phyloP scores from a whole-genome alignment of 148 eudicot species.

The Dianthus caryophyllus region DNA sequence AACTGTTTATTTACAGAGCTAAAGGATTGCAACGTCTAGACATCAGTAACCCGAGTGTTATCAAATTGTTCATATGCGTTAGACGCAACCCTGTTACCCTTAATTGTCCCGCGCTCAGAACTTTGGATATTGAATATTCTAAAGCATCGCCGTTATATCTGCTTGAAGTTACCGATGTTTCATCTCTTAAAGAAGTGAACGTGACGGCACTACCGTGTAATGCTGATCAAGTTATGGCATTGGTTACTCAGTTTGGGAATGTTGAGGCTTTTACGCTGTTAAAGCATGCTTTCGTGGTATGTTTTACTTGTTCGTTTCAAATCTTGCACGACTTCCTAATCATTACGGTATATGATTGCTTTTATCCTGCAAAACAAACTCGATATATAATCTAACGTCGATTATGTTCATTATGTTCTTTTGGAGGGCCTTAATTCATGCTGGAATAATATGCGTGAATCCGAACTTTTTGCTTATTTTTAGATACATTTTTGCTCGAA shows the following conservation, averaged over 20 bases:
- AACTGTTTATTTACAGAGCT: neutral
- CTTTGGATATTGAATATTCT: neutral
- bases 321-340: neutral
- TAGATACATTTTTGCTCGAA: too few relatives aligned
- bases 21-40: neutral
- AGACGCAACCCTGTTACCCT: neutral
- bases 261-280: conserved; percentile 7
- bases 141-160: too few relatives aligned
- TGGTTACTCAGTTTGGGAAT: neutral
- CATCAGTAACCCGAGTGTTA: neutral
- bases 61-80: neutral
- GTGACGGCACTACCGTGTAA: neutral
- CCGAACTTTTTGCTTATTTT: too few relatives aligned
- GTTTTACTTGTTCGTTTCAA: neutral
- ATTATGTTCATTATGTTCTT: too few relatives aligned
- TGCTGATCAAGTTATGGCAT: neutral
- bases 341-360: too few relatives aligned
- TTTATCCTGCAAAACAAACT: too few relatives aligned
- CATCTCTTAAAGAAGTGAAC: conserved; percentile 10
- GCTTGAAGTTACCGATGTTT: neutral
- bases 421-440: too few relatives aligned
- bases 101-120: conserved; percentile 5
- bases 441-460: too few relatives aligned
- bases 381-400: too few relatives aligned
- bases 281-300: neutral